Evolutionary conservation across 2,329 filamentous ascomycete species (phyloP).

Genomic region (Plectosphaerella cucumerina): DNA sequence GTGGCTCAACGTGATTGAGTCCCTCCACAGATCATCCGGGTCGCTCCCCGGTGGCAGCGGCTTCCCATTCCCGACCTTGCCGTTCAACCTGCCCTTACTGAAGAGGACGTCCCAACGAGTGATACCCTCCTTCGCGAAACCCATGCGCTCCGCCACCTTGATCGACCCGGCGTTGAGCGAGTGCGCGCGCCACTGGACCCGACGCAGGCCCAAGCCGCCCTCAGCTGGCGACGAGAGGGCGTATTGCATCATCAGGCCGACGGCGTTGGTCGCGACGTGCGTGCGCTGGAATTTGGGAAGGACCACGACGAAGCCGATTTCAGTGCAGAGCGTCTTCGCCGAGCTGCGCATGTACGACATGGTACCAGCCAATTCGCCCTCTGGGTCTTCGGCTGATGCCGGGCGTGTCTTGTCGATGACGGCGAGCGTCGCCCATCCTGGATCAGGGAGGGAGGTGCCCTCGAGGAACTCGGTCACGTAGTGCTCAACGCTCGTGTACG

Average conservation of each 20-base stretch:
- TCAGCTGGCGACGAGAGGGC: conserved; percentile 12
- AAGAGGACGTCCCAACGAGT: conserved; percentile 26
- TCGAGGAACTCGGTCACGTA: conserved; percentile 11
- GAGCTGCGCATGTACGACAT: conserved; percentile 20
- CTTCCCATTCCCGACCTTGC: conserved; percentile 20
- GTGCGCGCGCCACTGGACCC: conserved; percentile 27
- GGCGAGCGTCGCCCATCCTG: conserved; percentile 13
- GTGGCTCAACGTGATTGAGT: conserved; percentile 18
- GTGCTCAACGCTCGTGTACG: conserved; percentile 10
- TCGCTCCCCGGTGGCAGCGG: conserved; percentile 14
- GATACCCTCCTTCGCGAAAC: conserved; percentile 25
- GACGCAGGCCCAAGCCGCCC: conserved; percentile 18
- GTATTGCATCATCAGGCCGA: conserved; percentile 26
- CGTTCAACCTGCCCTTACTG: conserved; percentile 10
- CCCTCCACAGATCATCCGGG: conserved; percentile 19
- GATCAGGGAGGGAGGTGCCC: conserved; percentile 6
- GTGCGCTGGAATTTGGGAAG: conserved; percentile 27
- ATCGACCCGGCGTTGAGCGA: conserved; percentile 19
- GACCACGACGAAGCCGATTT: conserved; percentile 29
- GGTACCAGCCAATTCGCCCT: conserved; percentile 23
- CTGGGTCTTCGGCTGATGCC: conserved; percentile 17
- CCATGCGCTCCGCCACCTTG: conserved; percentile 24
- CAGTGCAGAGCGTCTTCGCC: conserved; percentile 13
- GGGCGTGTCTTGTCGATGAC: conserved; percentile 23
- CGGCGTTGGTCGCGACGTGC: conserved; percentile 27